Conservation (phyloP, 371 early-diverging fungal species). For the Mucor plumbeus region DNA sequence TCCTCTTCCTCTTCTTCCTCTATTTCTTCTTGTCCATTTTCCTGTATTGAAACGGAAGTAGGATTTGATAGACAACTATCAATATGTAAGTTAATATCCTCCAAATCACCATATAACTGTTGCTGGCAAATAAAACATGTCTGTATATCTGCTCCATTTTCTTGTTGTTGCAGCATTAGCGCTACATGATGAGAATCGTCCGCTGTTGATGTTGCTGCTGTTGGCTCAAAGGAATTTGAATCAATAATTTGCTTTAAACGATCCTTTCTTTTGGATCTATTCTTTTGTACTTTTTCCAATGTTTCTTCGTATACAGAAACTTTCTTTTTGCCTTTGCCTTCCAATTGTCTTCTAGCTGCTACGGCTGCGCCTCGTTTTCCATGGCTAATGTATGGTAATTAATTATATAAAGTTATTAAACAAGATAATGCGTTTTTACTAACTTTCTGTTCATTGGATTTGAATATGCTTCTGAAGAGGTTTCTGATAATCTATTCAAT, state of each 20-base stretch:
- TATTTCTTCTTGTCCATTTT: background rate
- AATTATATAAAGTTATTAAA: background rate
- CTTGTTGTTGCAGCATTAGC: background rate
- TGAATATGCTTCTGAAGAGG: slow-evolving; percentile 40
- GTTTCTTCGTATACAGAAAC: slow-evolving; percentile 50
- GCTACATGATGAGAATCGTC: slow-evolving; percentile 3
- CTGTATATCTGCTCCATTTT: slow-evolving; percentile 30
- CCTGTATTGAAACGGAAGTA: slow-evolving; percentile 8
- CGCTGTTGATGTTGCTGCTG: slow-evolving; percentile 8
- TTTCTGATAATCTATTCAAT: slow-evolving; percentile 47
- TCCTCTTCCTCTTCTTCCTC: background rate
- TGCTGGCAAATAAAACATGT: slow-evolving; percentile 80
- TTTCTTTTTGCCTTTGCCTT: slow-evolving; percentile 45
- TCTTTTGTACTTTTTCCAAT: slow-evolving; percentile 48
- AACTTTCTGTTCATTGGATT: slow-evolving; percentile 37
- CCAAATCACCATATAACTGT: slow-evolving; percentile 61
- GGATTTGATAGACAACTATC: slow-evolving; percentile 65
- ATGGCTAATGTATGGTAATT: slow-evolving; percentile 24
- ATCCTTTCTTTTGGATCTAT: slow-evolving; percentile 29
- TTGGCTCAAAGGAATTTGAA: slow-evolving; percentile 12
- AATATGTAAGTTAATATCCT: slow-evolving; percentile 72
- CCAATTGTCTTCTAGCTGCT: slow-evolving; percentile 55
- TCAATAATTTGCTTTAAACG: slow-evolving; percentile 26
- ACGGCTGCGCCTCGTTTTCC: slow-evolving; percentile 68
- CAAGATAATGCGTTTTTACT: background rate